Evolutionary conservation across 768 basidiomycete genomes (phyloP).

Genomic region (Cystobasidiopsis lactophilus): DNA sequence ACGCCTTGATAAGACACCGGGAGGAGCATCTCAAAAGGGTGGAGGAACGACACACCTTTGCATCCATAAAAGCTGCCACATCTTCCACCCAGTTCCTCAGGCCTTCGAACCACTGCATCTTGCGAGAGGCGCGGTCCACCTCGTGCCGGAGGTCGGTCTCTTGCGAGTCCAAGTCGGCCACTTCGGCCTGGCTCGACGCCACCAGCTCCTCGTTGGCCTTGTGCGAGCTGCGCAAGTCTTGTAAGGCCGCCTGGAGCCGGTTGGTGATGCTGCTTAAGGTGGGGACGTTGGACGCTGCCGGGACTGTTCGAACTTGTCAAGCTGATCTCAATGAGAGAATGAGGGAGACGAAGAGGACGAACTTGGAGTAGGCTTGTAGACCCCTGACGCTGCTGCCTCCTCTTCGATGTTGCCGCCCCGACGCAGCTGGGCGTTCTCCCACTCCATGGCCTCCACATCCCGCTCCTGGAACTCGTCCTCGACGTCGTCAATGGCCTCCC

Average conservation of each 20-base stretch:
- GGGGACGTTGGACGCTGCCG: slow-evolving; percentile 24
- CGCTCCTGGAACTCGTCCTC: slow-evolving; percentile 21
- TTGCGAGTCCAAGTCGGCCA: slow-evolving; percentile 23
- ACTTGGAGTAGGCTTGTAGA: slow-evolving; percentile 26
- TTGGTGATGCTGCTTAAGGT: slow-evolving; percentile 23
- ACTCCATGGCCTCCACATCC: slow-evolving; percentile 22
- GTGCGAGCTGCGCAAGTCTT: slow-evolving; percentile 19
- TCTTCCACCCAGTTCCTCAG: slow-evolving; percentile 28
- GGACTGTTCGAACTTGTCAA: slow-evolving; percentile 21
- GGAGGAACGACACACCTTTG: slow-evolving; percentile 26
- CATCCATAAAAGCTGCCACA: slow-evolving; percentile 28
- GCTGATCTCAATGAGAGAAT: background rate
- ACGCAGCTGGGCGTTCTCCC: slow-evolving; percentile 27
- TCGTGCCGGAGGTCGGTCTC: slow-evolving; percentile 26
- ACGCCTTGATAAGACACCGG: too few relatives aligned
- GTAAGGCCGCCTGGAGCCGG: slow-evolving; percentile 23
- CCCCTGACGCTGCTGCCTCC: slow-evolving; percentile 8
- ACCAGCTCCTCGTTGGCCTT: slow-evolving; percentile 20
- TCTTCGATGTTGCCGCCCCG: slow-evolving; percentile 19
- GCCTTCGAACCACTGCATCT: slow-evolving; percentile 28
- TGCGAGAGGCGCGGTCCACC: slow-evolving; percentile 26
- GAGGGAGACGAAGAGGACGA: slow-evolving; percentile 6
- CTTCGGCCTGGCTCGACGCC: slow-evolving; percentile 21
- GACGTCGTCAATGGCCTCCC: slow-evolving; percentile 28
- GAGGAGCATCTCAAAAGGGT: too few relatives aligned